These are phyloP conservation scores for Fusarium sulawesiense DNA, from an alignment of 2,329 filamentous ascomycete species.

Conservation along the genomic window DNA sequence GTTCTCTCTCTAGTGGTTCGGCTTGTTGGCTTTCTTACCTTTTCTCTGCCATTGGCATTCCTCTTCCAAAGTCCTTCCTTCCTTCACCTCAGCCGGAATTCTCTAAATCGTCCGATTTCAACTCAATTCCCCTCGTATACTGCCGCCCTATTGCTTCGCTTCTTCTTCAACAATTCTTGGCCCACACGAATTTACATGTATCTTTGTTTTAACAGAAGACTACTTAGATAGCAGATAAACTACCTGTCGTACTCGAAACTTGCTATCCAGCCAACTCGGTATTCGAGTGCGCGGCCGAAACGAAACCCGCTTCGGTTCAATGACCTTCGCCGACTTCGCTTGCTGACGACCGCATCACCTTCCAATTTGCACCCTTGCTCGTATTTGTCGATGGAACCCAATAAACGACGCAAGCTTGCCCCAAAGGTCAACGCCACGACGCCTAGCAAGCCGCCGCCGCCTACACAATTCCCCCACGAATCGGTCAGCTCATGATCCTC, in stretches of 20 bases:
- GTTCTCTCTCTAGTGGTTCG: conserved; percentile 20
- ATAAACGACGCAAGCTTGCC: conserved; percentile 58
- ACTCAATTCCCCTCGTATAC: conserved; percentile 30
- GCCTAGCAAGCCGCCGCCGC: conserved; percentile 48
- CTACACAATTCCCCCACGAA: conserved; percentile 51
- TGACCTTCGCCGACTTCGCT: conserved; percentile 34
- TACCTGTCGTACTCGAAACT: neutral
- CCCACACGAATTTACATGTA: conserved; percentile 4
- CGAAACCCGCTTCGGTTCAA: conserved; percentile 37
- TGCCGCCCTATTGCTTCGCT: conserved; percentile 26
- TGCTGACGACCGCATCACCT: conserved; percentile 36
- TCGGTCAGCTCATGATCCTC: conserved; percentile 49
- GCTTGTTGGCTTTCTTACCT: conserved; percentile 10
- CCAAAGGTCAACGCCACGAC: conserved; percentile 54
- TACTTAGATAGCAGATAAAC: conserved; percentile 18
- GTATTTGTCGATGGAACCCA: conserved; percentile 55
- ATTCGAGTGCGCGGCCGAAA: conserved; percentile 17
- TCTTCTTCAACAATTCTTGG: conserved; percentile 17
- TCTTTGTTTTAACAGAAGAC: conserved; percentile 15
- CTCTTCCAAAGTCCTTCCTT: conserved; percentile 21
- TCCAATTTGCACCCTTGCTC: conserved; percentile 25
- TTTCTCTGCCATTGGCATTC: conserved; percentile 22
- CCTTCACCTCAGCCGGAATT: neutral
- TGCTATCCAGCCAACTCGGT: neutral
- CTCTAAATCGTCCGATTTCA: conserved; percentile 26